Conservation (phyloP, 2,329 filamentous ascomycete genomes). For the Plectosphaerella cucumerina region DNA sequence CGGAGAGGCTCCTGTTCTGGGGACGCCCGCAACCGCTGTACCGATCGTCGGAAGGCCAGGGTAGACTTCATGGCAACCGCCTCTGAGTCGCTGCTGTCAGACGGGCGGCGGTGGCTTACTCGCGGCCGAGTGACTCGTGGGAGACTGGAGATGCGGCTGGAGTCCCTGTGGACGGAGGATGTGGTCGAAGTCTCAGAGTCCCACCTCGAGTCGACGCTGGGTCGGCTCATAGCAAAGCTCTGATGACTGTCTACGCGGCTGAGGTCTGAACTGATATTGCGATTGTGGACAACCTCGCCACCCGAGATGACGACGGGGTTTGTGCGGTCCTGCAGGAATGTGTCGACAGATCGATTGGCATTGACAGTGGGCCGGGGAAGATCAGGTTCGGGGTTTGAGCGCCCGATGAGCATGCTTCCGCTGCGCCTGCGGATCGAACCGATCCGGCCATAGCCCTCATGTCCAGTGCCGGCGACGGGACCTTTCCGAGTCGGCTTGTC, state of each 20-base stretch:
- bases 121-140: slow-evolving; percentile 28
- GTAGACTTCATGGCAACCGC: slow-evolving; percentile 41
- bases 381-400: slow-evolving; percentile 37
- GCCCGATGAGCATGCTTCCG: slow-evolving; percentile 48
- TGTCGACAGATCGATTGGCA: slow-evolving; percentile 41
- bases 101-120: slow-evolving; percentile 37
- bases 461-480: slow-evolving; percentile 86
- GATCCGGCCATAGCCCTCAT: slow-evolving; percentile 76
- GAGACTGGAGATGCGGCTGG: slow-evolving; percentile 51
- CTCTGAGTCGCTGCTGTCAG: slow-evolving; percentile 55
- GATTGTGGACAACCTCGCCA: slow-evolving; percentile 57
- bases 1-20: slow-evolving; percentile 38
- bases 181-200: slow-evolving; percentile 35
- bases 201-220: slow-evolving; percentile 38
- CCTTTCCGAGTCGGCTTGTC: slow-evolving; percentile 65
- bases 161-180: slow-evolving; percentile 34
- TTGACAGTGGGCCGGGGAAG: slow-evolving; percentile 49
- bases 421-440: slow-evolving; percentile 60
- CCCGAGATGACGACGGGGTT: slow-evolving; percentile 64
- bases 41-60: slow-evolving; percentile 50
- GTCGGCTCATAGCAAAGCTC: slow-evolving; percentile 35
- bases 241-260: slow-evolving; percentile 45
- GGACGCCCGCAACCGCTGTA: slow-evolving; percentile 44
- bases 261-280: slow-evolving; percentile 48
- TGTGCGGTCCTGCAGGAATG: slow-evolving; percentile 58